Conservation (phyloP, 208 protist genomes). For the Leishmania guyanensis region DNA sequence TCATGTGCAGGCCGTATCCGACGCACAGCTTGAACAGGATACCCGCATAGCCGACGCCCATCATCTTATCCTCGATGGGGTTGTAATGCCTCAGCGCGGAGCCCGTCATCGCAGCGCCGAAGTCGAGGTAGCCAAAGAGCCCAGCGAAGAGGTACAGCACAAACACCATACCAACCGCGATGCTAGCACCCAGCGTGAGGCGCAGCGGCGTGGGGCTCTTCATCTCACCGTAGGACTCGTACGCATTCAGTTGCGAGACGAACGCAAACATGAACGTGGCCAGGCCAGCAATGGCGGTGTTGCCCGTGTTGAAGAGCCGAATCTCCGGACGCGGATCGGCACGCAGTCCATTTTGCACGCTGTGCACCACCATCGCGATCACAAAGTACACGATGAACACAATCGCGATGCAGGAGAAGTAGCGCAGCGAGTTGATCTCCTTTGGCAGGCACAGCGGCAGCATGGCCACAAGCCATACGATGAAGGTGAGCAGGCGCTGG, state of each 20-base stretch:
- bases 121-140: constrained; percentile 83
- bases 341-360: constrained; percentile 35
- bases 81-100: constrained; percentile 70
- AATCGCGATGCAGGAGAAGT: constrained; percentile 63
- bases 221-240: constrained; percentile 68
- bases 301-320: constrained; percentile 50
- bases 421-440: constrained; percentile 84
- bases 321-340: constrained; percentile 43
- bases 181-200: constrained; percentile 49
- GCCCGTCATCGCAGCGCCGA: constrained; percentile 39
- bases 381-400: constrained; percentile 79
- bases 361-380: constrained; percentile 64
- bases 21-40: constrained; percentile 79
- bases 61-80: constrained; percentile 49
- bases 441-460: constrained; percentile 76
- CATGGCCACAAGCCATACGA: constrained; percentile 51
- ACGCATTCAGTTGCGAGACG: constrained; percentile 73
- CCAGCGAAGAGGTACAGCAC: constrained; percentile 75
- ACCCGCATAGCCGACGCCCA: constrained; percentile 58
- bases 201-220: constrained; percentile 44
- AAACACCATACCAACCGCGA: constrained; percentile 54
- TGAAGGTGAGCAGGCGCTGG: constrained; percentile 46
- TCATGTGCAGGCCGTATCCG: constrained; percentile 64
- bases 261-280: constrained; percentile 77
- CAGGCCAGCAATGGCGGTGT: constrained; percentile 53